Evolutionary conservation across 176 grass and related monocot species (phyloP).

Genomic region (Carex kokanica): DNA sequence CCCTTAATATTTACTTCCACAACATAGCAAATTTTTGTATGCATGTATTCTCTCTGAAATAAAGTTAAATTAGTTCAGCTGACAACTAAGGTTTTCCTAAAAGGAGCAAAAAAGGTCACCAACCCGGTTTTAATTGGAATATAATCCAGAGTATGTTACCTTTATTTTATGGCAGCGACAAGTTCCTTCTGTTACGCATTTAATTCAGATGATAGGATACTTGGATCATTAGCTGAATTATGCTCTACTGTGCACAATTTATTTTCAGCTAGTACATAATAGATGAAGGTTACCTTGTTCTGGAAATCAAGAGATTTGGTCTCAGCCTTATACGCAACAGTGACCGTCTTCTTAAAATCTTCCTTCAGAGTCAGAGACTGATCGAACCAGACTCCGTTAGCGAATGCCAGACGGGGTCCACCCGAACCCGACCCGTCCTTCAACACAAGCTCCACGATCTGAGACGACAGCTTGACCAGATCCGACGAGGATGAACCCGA

Average conservation of each 20-base stretch:
- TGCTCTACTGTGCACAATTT: neutral
- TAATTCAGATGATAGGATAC: neutral
- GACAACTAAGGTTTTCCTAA: neutral
- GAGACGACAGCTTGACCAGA: slow-evolving; percentile 48
- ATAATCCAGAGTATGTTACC: neutral
- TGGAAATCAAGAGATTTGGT: slow-evolving; percentile 38
- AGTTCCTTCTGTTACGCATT: neutral
- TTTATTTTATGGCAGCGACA: neutral
- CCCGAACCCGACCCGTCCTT: slow-evolving; percentile 50
- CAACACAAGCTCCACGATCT: slow-evolving; percentile 68
- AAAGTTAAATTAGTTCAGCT: neutral
- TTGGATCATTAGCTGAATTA: neutral
- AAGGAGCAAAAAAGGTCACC: neutral
- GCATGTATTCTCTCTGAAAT: neutral
- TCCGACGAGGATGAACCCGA: neutral
- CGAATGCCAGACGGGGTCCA: slow-evolving; percentile 48
- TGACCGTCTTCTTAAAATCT: slow-evolving; percentile 37
- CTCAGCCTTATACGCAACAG: slow-evolving; percentile 36
- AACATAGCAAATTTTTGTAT: neutral
- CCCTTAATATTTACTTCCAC: neutral
- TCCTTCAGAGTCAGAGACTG: slow-evolving; percentile 34
- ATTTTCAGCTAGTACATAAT: neutral
- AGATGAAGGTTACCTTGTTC: slow-evolving; percentile 16
- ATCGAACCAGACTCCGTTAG: slow-evolving; percentile 62
- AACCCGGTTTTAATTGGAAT: neutral